These are phyloP conservation scores for Phaffia australis DNA, from an alignment of 768 basidiomycete genomes.

Conservation along the genomic window DNA sequence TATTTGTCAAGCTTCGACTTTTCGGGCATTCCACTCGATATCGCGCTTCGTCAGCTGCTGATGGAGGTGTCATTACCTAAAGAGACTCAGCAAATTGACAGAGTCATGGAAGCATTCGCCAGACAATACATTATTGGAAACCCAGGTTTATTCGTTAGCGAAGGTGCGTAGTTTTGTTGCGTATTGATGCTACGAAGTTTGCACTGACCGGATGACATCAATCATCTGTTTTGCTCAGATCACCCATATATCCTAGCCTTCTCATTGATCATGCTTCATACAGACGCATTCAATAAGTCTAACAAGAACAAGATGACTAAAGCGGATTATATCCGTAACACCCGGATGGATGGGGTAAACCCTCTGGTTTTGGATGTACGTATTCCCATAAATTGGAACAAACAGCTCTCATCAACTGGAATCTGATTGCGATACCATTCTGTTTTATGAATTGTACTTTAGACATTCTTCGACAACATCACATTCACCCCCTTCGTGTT, in stretches of 20 bases:
- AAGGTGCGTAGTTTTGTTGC: constrained; percentile 46
- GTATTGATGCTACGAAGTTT: neutral
- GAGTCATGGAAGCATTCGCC: constrained; percentile 93
- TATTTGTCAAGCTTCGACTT: constrained; percentile 76
- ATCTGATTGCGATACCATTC: neutral
- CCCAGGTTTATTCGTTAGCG: constrained; percentile 60
- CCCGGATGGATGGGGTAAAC: constrained; percentile 68
- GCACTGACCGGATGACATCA: neutral
- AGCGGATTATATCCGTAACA: constrained; percentile 85
- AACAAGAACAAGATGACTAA: constrained; percentile 98
- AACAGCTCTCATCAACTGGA: neutral
- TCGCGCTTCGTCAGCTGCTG: constrained; percentile 75
- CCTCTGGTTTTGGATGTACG: constrained; percentile 77
- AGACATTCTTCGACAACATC: constrained; percentile 96
- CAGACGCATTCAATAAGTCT: constrained; percentile 93
- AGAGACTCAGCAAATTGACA: constrained; percentile 97
- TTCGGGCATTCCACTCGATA: constrained; percentile 67
- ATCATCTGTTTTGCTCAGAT: constrained; percentile 44
- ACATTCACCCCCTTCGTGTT: constrained; percentile 93
- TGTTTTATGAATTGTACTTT: neutral
- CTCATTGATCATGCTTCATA: constrained; percentile 96
- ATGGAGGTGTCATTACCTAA: constrained; percentile 85
- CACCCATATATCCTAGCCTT: constrained; percentile 93
- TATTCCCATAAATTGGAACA: neutral
- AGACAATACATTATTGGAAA: constrained; percentile 73